Conservation (phyloP, 441 rosid species). For the Adansonia madagascariensis region DNA sequence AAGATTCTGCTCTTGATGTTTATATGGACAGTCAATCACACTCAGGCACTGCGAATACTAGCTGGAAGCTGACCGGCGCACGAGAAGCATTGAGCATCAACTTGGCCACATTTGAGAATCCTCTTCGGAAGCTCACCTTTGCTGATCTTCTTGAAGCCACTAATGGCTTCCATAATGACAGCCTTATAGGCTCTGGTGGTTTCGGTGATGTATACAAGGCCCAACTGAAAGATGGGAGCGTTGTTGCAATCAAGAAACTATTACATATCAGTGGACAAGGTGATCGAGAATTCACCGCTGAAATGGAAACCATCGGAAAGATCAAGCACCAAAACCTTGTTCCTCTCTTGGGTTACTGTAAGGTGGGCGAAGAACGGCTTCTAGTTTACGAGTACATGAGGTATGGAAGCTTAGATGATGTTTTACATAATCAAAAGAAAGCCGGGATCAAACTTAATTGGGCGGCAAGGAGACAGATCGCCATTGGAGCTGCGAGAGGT, state of each 20-base stretch:
- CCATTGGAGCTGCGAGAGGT: constrained; percentile 91
- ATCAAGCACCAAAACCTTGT: constrained; percentile 95
- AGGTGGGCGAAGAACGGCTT: constrained; percentile 90
- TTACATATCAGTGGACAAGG: constrained; percentile 93
- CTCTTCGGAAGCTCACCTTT: constrained; percentile 76
- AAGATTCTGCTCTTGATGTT: constrained; percentile 61
- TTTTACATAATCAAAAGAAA: constrained; percentile 72
- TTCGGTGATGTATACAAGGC: constrained; percentile 98
- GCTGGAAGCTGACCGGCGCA: constrained; percentile 69
- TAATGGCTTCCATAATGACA: constrained; percentile 75
- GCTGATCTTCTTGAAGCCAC: constrained; percentile 95
- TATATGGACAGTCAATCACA: constrained; percentile 66
- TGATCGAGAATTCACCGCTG: constrained; percentile 92
- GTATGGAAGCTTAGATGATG: constrained; percentile 92
- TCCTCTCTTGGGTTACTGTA: constrained; percentile 94
- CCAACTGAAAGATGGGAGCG: constrained; percentile 76
- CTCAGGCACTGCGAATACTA: constrained; percentile 64
- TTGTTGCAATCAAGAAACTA: constrained; percentile 90
- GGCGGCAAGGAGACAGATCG: constrained; percentile 83
- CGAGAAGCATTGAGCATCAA: constrained; percentile 87
- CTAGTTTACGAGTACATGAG: constrained; percentile 95
- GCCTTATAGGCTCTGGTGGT: constrained; percentile 92
- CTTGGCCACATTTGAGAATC: constrained; percentile 85
- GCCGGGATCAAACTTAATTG: constrained; percentile 70
- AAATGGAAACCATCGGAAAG: constrained; percentile 97